Percentiles rank a stretch among this genome's conserved stretches.
Evolutionary conservation across 2,329 filamentous ascomycete genomes (phyloP).

Genomic region (Fonsecaea monophora): DNA sequence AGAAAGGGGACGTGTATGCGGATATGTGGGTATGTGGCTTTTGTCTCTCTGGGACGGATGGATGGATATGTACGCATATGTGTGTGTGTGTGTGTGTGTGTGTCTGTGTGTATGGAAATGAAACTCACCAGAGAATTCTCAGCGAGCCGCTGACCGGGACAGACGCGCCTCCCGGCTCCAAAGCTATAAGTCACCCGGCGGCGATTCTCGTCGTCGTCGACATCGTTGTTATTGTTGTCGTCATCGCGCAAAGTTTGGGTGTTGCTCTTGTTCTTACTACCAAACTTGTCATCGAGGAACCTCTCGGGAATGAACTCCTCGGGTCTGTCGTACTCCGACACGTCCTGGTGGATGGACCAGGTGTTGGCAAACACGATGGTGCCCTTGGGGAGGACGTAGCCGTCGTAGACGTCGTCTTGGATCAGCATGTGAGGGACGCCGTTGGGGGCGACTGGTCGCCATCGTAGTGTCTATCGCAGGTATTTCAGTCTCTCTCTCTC

Average conservation of each 20-base stretch:
- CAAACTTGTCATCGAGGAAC: constrained; percentile 25
- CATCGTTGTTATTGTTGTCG: too few species aligned
- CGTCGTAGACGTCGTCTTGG: constrained; percentile 56
- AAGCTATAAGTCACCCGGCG: constrained; percentile 59
- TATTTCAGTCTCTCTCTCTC: neutral
- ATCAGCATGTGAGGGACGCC: constrained; percentile 52
- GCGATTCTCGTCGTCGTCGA: constrained; percentile 48
- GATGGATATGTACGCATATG: too few species aligned
- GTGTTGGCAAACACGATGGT: constrained; percentile 55
- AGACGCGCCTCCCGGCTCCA: constrained; percentile 59
- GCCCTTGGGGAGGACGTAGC: constrained; percentile 58
- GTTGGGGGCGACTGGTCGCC: constrained; percentile 46
- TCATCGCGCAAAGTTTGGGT: constrained; percentile 47
- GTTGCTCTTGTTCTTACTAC: constrained; percentile 30
- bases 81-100: too few species aligned
- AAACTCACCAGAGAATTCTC: constrained; percentile 49
- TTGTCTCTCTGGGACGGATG: neutral
- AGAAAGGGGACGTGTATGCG: too few species aligned
- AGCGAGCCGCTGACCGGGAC: constrained; percentile 45
- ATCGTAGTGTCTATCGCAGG: constrained; percentile 37
- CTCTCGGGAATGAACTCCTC: constrained; percentile 51
- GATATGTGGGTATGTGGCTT: too few species aligned
- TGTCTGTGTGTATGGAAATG: too few species aligned
- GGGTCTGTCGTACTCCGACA: constrained; percentile 49
- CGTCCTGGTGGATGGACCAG: constrained; percentile 54